phyloP scores from a whole-genome alignment of 164 flowering plant genomes.

The Sedum album region DNA sequence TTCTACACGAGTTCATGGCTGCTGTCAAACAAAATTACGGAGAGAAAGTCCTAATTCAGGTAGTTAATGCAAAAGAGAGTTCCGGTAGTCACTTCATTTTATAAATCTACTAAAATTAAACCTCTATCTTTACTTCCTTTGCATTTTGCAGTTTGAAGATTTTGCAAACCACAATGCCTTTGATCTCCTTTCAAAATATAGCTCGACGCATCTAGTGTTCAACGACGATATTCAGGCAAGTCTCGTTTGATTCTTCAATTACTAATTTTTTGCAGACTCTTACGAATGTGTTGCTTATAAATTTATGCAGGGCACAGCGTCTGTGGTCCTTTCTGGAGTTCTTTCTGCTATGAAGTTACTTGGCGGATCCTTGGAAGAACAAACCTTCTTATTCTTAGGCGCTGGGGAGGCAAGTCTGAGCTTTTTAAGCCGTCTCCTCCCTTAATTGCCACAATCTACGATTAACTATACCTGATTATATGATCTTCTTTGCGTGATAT shows the following conservation, averaged over 20 bases:
- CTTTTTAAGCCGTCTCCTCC: neutral
- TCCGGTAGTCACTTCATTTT: neutral
- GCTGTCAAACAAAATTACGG: slow-evolving; percentile 21
- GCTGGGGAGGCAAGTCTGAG: slow-evolving; percentile 15
- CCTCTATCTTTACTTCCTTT: neutral
- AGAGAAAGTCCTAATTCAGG: slow-evolving; percentile 21
- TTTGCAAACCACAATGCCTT: slow-evolving; percentile 22
- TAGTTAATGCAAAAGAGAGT: neutral
- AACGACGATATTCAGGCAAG: slow-evolving; percentile 24
- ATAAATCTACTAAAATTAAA: neutral
- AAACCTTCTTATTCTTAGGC: slow-evolving; percentile 19
- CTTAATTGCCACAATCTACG: neutral
- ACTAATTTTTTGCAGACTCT: neutral
- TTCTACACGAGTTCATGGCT: slow-evolving; percentile 21
- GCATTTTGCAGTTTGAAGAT: slow-evolving; percentile 18
- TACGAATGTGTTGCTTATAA: neutral
- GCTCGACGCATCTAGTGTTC: slow-evolving; percentile 20
- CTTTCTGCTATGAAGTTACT: slow-evolving; percentile 16
- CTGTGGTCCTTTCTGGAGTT: slow-evolving; percentile 19
- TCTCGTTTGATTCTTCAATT: neutral
- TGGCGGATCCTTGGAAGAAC: slow-evolving; percentile 18
- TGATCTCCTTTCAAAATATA: slow-evolving; percentile 19
- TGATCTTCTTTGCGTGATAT: neutral
- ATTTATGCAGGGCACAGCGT: slow-evolving; percentile 18
- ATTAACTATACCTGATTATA: neutral